Conservation (phyloP, 768 basidiomycete species). For the Tylopilus vinaceipallidus region DNA sequence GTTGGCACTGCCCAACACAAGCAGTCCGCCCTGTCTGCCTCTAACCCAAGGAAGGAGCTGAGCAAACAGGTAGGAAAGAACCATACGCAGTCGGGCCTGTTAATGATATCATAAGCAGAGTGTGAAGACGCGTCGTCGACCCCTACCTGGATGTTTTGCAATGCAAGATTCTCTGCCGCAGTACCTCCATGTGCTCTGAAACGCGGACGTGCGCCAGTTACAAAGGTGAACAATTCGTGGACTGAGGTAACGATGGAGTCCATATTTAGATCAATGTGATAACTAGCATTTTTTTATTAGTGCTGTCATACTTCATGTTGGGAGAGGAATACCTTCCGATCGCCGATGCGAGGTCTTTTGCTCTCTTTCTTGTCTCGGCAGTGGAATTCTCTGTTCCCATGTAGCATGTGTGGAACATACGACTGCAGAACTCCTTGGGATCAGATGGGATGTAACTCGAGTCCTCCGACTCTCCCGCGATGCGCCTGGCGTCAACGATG, state of each 20-base stretch:
- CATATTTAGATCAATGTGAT: conserved; percentile 96
- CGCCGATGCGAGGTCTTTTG: conserved; percentile 81
- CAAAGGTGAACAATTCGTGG: conserved; percentile 75
- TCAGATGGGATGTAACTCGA: conserved; percentile 86
- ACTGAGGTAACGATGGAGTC: conserved; percentile 86
- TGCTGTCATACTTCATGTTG: background rate
- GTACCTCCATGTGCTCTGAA: conserved; percentile 89
- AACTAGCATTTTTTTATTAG: conserved; percentile 45
- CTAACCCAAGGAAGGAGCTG: conserved; percentile 92
- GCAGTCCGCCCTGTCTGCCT: conserved; percentile 77
- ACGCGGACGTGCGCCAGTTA: conserved; percentile 69
- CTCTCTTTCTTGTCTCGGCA: conserved; percentile 77
- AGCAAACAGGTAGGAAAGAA: conserved; percentile 91
- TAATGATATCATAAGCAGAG: background rate
- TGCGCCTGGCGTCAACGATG: conserved; percentile 86
- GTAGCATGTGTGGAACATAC: conserved; percentile 97
- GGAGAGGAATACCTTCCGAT: conserved; percentile 73
- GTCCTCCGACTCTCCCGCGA: conserved; percentile 77
- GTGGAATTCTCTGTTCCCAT: conserved; percentile 99
- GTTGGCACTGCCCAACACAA: conserved; percentile 97
- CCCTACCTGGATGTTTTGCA: conserved; percentile 92
- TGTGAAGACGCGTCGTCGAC: background rate
- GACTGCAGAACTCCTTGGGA: conserved; percentile 77
- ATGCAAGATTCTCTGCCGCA: conserved; percentile 85
- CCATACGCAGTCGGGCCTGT: conserved; percentile 91